A percentile compares a stretch with the other conserved stretches of the same genome.
Evolutionary conservation across 768 basidiomycete genomes (phyloP).

Genomic region (Suillus fuscotomentosus): DNA sequence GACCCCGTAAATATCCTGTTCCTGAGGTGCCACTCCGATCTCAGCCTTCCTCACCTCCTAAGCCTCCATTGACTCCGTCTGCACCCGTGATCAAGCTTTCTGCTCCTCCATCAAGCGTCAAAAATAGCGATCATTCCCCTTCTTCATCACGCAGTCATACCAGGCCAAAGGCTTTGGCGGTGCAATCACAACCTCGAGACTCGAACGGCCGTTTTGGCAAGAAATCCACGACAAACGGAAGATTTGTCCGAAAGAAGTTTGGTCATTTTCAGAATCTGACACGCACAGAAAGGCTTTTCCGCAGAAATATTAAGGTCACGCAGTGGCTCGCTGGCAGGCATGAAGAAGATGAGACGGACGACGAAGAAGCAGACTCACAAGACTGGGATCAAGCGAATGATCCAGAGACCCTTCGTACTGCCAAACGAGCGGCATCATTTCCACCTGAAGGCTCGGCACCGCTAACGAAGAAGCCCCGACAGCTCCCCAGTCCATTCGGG

Average conservation of each 20-base stretch:
- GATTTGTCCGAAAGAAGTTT: slow-evolving; percentile 37
- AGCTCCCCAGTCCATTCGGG: slow-evolving; percentile 13
- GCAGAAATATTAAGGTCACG: slow-evolving; percentile 39
- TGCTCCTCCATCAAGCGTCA: slow-evolving; percentile 17
- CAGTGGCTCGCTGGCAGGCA: slow-evolving; percentile 27
- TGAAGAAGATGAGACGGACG: slow-evolving; percentile 17
- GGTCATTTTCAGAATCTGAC: slow-evolving; percentile 23
- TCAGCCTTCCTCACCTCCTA: slow-evolving; percentile 12
- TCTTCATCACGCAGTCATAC: slow-evolving; percentile 23
- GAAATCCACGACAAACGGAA: slow-evolving; percentile 50
- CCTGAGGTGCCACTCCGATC: slow-evolving; percentile 9
- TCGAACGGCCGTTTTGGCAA: slow-evolving; percentile 67
- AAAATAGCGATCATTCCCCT: slow-evolving; percentile 21
- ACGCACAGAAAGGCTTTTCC: slow-evolving; percentile 40
- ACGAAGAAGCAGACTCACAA: slow-evolving; percentile 19
- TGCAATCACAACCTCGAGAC: slow-evolving; percentile 57
- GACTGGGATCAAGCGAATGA: slow-evolving; percentile 13
- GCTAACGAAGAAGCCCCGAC: slow-evolving; percentile 27
- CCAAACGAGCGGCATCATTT: slow-evolving; percentile 23
- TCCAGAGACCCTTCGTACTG: slow-evolving; percentile 11
- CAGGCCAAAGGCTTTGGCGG: slow-evolving; percentile 43
- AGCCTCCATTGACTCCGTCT: slow-evolving; percentile 10
- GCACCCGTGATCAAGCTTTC: slow-evolving; percentile 12
- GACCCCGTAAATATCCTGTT: slow-evolving; percentile 31
- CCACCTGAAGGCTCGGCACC: slow-evolving; percentile 24